These are phyloP conservation scores for Carallia pectinifolia DNA, from an alignment of 345 rosid genomes.

Conservation along the genomic window DNA sequence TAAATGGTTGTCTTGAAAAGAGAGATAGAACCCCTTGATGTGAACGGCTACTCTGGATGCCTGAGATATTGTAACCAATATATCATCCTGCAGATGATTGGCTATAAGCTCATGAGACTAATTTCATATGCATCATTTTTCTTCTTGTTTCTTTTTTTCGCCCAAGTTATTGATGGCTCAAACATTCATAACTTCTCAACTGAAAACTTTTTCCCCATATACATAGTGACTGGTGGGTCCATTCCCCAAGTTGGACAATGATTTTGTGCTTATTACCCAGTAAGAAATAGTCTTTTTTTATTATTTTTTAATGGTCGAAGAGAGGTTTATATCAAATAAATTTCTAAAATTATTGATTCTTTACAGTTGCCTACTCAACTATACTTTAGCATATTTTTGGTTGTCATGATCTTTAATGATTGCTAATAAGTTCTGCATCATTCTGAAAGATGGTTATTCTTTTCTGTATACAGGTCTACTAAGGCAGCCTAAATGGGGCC, in stretches of 20 bases:
- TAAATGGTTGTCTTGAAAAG: no score
- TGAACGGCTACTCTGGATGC: no score
- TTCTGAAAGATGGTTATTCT: conserved; percentile 4
- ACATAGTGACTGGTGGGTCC: conserved; percentile 15
- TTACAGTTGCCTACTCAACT: background rate
- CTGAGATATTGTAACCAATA: no score
- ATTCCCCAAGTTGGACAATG: background rate
- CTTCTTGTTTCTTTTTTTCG: no score
- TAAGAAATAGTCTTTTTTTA: no score
- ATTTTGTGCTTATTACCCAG: no score
- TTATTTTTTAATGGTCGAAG: no score
- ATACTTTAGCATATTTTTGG: background rate
- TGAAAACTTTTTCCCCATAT: background rate
- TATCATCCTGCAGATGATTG: background rate
- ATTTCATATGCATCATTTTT: background rate
- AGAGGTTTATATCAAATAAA: background rate
- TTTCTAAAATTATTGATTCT: background rate
- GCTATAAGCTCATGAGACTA: background rate
- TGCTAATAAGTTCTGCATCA: conserved; percentile 2
- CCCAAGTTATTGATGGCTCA: conserved; percentile 12
- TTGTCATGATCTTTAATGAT: background rate
- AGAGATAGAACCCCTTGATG: no score
- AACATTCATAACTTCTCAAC: conserved; percentile 7
- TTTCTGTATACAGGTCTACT: conserved; percentile 54
- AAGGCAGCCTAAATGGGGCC: conserved; percentile 99